A percentile compares a stretch with the other conserved stretches of the same genome.
Conservation (phyloP, 805 yeast genomes). For the Metschnikowia hibisci region DNA sequence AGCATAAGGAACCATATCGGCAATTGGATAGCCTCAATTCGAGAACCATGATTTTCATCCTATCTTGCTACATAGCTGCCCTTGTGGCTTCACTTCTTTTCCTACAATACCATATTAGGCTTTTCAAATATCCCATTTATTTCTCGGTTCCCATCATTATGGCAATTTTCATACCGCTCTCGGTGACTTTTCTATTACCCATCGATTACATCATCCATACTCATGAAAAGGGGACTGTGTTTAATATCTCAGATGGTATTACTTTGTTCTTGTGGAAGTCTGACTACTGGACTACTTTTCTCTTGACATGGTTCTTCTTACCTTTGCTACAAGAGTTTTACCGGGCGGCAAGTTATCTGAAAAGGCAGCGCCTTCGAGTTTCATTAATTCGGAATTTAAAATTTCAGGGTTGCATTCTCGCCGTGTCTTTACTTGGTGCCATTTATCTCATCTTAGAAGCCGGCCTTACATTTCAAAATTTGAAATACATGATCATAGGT, state of each 20-base stretch:
- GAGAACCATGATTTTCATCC: slow-evolving; percentile 8
- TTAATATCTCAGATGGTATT: slow-evolving; percentile 27
- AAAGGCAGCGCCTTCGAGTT: slow-evolving; percentile 45
- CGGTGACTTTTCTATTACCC: slow-evolving; percentile 70
- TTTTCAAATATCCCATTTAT: slow-evolving; percentile 35
- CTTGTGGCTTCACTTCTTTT: slow-evolving; percentile 29
- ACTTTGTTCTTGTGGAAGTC: slow-evolving; percentile 60
- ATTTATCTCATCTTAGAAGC: slow-evolving; percentile 54
- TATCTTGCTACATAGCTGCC: slow-evolving; percentile 27
- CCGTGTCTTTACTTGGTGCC: slow-evolving; percentile 49
- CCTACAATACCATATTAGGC: slow-evolving; percentile 33
- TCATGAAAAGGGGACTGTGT: slow-evolving; percentile 37
- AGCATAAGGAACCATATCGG: no score
- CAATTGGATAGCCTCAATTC: background rate
- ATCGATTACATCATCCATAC: slow-evolving; percentile 61
- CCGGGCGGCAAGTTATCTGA: slow-evolving; percentile 61
- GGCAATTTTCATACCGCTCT: slow-evolving; percentile 70
- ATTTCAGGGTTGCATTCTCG: slow-evolving; percentile 57
- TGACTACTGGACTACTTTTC: slow-evolving; percentile 77
- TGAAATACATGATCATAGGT: slow-evolving; percentile 69
- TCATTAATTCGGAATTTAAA: slow-evolving; percentile 54
- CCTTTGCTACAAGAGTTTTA: slow-evolving; percentile 74
- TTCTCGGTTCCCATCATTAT: slow-evolving; percentile 46
- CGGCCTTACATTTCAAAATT: slow-evolving; percentile 50
- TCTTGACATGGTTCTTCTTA: slow-evolving; percentile 71